Evolutionary conservation across 768 basidiomycete species (phyloP).

Genomic region (Mycena galopus): DNA sequence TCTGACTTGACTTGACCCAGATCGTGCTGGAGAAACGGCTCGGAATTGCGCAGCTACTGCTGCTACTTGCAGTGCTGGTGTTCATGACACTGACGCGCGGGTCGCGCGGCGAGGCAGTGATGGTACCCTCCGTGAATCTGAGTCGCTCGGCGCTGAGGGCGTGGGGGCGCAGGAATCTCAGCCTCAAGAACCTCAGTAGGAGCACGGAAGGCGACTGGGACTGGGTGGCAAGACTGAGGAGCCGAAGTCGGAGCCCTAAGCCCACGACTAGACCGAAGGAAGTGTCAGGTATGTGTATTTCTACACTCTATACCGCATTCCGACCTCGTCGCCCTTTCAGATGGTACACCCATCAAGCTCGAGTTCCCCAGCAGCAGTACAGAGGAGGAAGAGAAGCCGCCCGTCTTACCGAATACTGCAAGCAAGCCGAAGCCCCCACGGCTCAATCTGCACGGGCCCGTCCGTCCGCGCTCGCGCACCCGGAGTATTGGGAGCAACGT

Average conservation of each 20-base stretch:
- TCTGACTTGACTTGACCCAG: conserved; percentile 51
- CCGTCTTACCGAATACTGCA: not conserved
- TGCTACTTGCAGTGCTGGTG: conserved; percentile 85
- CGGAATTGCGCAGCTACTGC: conserved; percentile 87
- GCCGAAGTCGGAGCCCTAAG: conserved; percentile 24
- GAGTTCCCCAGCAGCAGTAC: conserved; percentile 25
- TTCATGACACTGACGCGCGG: conserved; percentile 92
- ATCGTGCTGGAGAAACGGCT: conserved; percentile 91
- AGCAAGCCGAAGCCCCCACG: conserved; percentile 32
- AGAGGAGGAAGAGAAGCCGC: conserved; percentile 18
- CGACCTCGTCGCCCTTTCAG: not conserved
- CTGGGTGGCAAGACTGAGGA: conserved; percentile 32
- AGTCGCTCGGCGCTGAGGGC: conserved; percentile 29
- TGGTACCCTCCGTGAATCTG: conserved; percentile 31
- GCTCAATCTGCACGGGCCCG: conserved; percentile 18
- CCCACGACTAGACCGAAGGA: not conserved
- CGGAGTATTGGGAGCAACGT: conserved; percentile 31
- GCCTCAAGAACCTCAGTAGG: conserved; percentile 25
- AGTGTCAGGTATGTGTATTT: not conserved
- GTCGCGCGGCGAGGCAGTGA: conserved; percentile 53
- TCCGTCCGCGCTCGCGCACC: conserved; percentile 17
- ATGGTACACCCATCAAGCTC: conserved; percentile 22
- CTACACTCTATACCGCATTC: not conserved
- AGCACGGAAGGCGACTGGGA: conserved; percentile 35
- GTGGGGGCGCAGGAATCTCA: conserved; percentile 35